Conservation (phyloP, 352 stramenopile genomes). For the Pythium folliculosum region DNA sequence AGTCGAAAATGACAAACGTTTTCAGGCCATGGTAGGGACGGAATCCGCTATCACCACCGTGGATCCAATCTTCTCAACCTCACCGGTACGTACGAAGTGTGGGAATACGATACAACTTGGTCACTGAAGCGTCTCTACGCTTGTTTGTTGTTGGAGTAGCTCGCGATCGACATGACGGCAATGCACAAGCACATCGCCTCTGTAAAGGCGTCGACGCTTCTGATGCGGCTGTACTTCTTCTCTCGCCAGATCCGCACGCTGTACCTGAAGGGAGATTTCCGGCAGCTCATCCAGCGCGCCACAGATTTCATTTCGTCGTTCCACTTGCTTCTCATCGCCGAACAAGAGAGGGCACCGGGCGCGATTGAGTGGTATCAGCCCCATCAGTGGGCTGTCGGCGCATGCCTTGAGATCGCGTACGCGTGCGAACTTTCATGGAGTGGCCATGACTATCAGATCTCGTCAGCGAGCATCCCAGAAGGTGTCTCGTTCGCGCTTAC, state of each 20-base stretch:
- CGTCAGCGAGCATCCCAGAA: slow-evolving; percentile 46
- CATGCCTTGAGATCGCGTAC: slow-evolving; percentile 76
- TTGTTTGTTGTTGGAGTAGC: slow-evolving; percentile 31
- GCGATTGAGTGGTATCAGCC: slow-evolving; percentile 49
- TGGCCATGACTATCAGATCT: slow-evolving; percentile 60
- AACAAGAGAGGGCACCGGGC: slow-evolving; percentile 20
- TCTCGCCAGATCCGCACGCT: slow-evolving; percentile 74
- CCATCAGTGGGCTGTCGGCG: slow-evolving; percentile 69
- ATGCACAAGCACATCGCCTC: slow-evolving; percentile 56
- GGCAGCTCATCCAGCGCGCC: slow-evolving; percentile 56
- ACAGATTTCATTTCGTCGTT: slow-evolving; percentile 63
- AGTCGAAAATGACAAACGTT: slow-evolving; percentile 26
- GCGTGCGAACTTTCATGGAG: slow-evolving; percentile 77
- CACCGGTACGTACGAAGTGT: slow-evolving; percentile 41
- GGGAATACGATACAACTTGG: no score
- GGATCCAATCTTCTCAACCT: slow-evolving; percentile 59
- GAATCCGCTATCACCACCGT: slow-evolving; percentile 22
- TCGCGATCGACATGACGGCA: slow-evolving; percentile 54
- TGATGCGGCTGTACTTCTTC: slow-evolving; percentile 79
- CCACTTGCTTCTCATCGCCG: slow-evolving; percentile 34
- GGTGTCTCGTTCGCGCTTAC: slow-evolving; percentile 46
- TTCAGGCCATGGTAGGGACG: background rate
- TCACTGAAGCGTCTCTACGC: background rate
- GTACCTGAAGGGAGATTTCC: slow-evolving; percentile 72
- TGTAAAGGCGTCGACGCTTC: slow-evolving; percentile 48